A percentile compares a stretch with the other conserved stretches of the same genome.
Conservation (phyloP, 306 rosid species). For the Dicorynia guianensis region DNA sequence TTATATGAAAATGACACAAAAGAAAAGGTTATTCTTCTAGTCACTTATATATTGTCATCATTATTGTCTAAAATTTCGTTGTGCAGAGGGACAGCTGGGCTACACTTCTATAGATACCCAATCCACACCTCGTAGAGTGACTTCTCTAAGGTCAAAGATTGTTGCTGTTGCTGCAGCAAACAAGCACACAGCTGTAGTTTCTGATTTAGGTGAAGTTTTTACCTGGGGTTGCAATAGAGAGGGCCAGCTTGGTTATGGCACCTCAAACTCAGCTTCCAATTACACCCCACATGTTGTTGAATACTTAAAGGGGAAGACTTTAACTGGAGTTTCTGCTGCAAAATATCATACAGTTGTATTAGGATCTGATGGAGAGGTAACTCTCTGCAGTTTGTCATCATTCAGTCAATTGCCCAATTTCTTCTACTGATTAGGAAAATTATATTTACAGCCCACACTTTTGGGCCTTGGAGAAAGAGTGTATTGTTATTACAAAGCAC, state of each 20-base stretch:
- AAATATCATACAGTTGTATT: conserved; percentile 89
- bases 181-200: conserved; percentile 95
- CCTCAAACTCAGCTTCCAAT: conserved; percentile 97
- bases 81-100: conserved; percentile 98
- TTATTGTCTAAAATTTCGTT: conserved; percentile 30
- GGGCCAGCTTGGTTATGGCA: conserved; percentile 99
- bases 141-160: conserved; percentile 78
- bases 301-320: conserved; percentile 87
- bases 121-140: conserved; percentile 92
- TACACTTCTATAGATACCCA: conserved; percentile 95
- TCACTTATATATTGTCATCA: conserved; percentile 24
- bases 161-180: conserved; percentile 94
- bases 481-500: not conserved
- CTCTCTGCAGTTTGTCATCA: conserved; percentile 29
- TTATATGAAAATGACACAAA: conserved; percentile 28
- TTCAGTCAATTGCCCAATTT: conserved; percentile 22
- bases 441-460: not conserved
- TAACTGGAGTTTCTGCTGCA: conserved; percentile 77
- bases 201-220: conserved; percentile 86
- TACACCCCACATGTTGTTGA: conserved; percentile 90
- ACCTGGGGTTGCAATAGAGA: conserved; percentile 97
- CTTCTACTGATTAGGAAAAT: conserved; percentile 25
- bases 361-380: conserved; percentile 98
- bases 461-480: conserved; percentile 2
- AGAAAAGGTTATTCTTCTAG: not conserved